These are phyloP conservation scores for Retiboletus flavoniger DNA, from an alignment of 1,284 basidiomycete genomes.

Conservation along the genomic window DNA sequence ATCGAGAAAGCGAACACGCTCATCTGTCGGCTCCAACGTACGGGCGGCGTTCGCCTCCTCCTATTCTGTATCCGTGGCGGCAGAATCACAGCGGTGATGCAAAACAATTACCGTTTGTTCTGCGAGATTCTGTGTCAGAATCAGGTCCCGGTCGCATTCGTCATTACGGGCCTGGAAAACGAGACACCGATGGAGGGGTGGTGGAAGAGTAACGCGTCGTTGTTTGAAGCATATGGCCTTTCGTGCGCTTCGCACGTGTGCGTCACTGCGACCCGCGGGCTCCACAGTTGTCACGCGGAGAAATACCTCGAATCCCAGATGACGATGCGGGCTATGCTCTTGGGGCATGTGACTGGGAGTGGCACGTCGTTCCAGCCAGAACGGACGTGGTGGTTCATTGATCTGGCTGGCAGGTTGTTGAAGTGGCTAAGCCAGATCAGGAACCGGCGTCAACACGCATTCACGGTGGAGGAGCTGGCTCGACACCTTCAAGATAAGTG, in stretches of 20 bases:
- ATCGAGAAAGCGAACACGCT: conserved; percentile 22
- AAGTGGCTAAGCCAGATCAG: conserved; percentile 21
- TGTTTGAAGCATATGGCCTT: conserved; percentile 14
- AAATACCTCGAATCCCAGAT: conserved; percentile 18
- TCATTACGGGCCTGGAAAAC: conserved; percentile 27
- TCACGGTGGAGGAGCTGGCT: conserved; percentile 21
- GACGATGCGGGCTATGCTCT: conserved; percentile 19
- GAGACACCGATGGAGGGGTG: conserved; percentile 28
- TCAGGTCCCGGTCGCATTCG: conserved; percentile 28
- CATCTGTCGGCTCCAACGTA: conserved; percentile 24
- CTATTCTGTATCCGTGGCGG: conserved; percentile 31
- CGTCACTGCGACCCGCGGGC: conserved; percentile 20
- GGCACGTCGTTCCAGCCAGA: conserved; percentile 25
- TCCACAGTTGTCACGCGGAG: conserved; percentile 8
- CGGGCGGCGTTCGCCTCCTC: conserved; percentile 29
- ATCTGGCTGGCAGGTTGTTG: conserved; percentile 23
- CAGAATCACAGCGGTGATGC: conserved; percentile 23
- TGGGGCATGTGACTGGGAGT: conserved; percentile 21
- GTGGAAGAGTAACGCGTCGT: conserved; percentile 17
- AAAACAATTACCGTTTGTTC: conserved; percentile 29
- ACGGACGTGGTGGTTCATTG: conserved; percentile 25
- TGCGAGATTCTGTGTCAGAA: conserved; percentile 26
- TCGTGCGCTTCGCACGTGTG: conserved; percentile 24
- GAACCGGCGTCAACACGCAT: conserved; percentile 6
- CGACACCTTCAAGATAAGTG: conserved; percentile 25